Evolutionary conservation across 2,329 filamentous ascomycete species (phyloP).

Genomic region (Cordyceps farinosa): DNA sequence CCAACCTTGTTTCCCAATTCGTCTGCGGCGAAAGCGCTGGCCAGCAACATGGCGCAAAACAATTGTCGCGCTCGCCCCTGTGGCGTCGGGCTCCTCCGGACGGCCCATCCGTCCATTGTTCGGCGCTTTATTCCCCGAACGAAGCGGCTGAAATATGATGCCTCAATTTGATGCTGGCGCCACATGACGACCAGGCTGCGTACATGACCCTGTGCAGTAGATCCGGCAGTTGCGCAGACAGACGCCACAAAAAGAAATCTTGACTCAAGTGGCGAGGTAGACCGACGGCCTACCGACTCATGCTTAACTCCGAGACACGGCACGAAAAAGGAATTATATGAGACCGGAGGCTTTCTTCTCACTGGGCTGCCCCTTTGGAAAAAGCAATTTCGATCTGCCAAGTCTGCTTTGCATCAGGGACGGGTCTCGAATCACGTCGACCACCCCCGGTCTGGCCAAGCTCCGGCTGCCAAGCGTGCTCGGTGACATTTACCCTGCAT

Average conservation of each 20-base stretch:
- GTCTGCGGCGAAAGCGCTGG: neutral
- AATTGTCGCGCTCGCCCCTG: neutral
- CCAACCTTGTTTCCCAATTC: neutral
- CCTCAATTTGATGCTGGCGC: neutral
- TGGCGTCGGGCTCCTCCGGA: neutral
- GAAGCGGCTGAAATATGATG: neutral
- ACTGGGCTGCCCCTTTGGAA: neutral
- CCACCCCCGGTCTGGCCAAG: no score
- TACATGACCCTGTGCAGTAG: slow-evolving; percentile 7
- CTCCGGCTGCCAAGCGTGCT: no score
- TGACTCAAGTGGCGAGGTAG: neutral
- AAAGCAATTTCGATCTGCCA: slow-evolving; percentile 1
- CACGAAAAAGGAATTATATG: slow-evolving; percentile 2
- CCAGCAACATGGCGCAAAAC: neutral
- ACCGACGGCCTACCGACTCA: neutral
- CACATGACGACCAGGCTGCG: slow-evolving; percentile 6
- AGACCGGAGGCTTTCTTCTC: neutral
- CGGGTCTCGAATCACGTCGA: neutral
- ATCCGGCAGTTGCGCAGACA: slow-evolving; percentile 8
- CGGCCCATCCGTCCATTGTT: neutral
- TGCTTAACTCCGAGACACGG: neutral
- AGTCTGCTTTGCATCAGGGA: neutral
- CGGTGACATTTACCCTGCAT: no score
- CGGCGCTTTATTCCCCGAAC: neutral
- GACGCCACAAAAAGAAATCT: neutral